A percentile compares a stretch with the other conserved stretches of the same genome.
These are phyloP conservation scores for Balansia obtecta DNA, from an alignment of 2,329 filamentous ascomycete species.

Conservation along the genomic window DNA sequence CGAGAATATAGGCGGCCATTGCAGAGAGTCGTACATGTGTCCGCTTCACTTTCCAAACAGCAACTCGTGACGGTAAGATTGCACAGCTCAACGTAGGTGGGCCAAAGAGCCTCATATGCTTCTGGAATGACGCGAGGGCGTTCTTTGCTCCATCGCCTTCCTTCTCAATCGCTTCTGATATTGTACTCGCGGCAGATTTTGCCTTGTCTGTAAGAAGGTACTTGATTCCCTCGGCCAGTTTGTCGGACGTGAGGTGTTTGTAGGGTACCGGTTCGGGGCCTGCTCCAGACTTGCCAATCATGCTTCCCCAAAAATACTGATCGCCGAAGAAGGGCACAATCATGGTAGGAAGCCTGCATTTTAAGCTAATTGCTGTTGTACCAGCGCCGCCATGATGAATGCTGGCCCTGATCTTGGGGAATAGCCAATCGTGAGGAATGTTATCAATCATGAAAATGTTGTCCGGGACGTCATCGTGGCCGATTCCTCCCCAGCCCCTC, in stretches of 20 bases:
- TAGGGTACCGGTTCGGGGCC: constrained; percentile 57
- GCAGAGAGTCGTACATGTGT: constrained; percentile 48
- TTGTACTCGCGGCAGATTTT: constrained; percentile 39
- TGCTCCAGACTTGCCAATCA: constrained; percentile 50
- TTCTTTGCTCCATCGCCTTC: constrained; percentile 60
- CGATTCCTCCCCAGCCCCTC: constrained; percentile 65
- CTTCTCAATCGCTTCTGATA: constrained; percentile 47
- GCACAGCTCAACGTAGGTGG: constrained; percentile 51
- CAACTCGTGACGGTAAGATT: constrained; percentile 48
- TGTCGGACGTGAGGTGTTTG: constrained; percentile 51
- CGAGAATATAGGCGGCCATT: constrained; percentile 52
- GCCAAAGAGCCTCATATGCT: constrained; percentile 39
- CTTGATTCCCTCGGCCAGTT: constrained; percentile 57
- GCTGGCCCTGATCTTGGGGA: constrained; percentile 51
- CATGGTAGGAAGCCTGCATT: constrained; percentile 60
- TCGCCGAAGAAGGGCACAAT: constrained; percentile 72
- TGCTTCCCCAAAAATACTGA: constrained; percentile 66
- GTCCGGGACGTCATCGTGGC: constrained; percentile 43
- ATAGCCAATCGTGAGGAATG: constrained; percentile 67
- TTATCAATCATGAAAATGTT: constrained; percentile 62
- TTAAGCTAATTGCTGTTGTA: constrained; percentile 62
- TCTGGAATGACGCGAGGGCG: constrained; percentile 55
- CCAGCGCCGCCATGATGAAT: constrained; percentile 71
- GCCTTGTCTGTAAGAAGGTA: constrained; percentile 53
- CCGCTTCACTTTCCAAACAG: constrained; percentile 53